Evolutionary conservation across 257 asterid genomes (phyloP), one percentile per base, ranked within the genome.

Genomic region (Voacanga thouarsii): DNA sequence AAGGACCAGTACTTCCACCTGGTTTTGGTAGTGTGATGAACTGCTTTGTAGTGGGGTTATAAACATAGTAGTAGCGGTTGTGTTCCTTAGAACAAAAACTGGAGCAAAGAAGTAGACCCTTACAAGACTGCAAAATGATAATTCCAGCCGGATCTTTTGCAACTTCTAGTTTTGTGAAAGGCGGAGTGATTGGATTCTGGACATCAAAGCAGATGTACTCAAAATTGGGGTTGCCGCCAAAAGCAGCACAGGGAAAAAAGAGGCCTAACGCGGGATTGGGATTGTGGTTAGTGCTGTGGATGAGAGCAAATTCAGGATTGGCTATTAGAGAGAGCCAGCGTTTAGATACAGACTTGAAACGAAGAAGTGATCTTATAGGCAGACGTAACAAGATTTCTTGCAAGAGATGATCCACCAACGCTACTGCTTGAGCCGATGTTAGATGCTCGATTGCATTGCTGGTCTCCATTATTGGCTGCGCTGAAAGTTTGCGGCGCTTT

Each of bases 21-120:
- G 75, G 81, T 65, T 74, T 75, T 50, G 88, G 84, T 14, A 85
- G 83, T 23, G 45, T n/a, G 10, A 78, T 51, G 30, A 49, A 85
- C 23, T 80, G 86, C 30, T 73, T 85, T 10, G 85, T 81, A 6
- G 78, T 75, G 60, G 87, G 87, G 41, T 84, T 84, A 47, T 77
- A 84, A 37, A 78, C 69, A 55, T 79, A 75, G 72, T 76, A 72
- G 37, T 71, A 60, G 18, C 5, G 57, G 37, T 43, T 68, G 39
- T 37, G 50, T 1, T 59, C 44, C 33, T n/a, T 53, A 37, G 30
- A 12, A 7, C 28, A 77, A 19, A 49, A 39, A 53, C 79, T 77
- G n/a, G 81, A 75, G 69, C 89, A 87, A 16, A 83, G 83, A 71
- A 84, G 63, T 26, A 85, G 72, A 30, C 87, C 87, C 64, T 83